These are phyloP conservation scores for Chlamydomonas reinhardtii DNA, from an alignment of 163 green algal species.

Conservation along the genomic window DNA sequence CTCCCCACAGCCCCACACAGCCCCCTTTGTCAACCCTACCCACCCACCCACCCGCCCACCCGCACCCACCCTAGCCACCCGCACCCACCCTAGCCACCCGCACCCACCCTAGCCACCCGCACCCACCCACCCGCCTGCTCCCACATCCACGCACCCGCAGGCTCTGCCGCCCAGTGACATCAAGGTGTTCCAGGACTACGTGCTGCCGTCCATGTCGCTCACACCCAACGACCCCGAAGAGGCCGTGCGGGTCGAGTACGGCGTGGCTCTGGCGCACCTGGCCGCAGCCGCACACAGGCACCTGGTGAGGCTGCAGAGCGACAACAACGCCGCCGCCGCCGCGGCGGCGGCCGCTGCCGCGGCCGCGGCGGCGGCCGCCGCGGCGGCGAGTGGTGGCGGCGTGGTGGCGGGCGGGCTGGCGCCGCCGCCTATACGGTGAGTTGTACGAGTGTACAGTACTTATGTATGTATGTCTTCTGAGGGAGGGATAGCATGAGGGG, in stretches of 20 bases:
- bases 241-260: slow-evolving; percentile 83
- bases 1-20: no score
- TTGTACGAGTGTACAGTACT: no score
- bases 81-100: no score
- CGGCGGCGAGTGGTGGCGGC: slow-evolving; percentile 2
- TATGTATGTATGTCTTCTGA: no score
- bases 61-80: no score
- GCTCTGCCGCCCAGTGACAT: slow-evolving; percentile 70
- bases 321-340: slow-evolving; percentile 51
- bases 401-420: background rate
- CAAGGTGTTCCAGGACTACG: slow-evolving; percentile 93
- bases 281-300: slow-evolving; percentile 81
- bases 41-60: no score
- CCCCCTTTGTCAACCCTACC: no score
- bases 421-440: slow-evolving; percentile 17
- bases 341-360: slow-evolving; percentile 19
- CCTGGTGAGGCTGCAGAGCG: slow-evolving; percentile 74
- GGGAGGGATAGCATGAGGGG: no score
- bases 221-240: slow-evolving; percentile 90
- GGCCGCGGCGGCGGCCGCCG: slow-evolving; percentile 5
- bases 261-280: slow-evolving; percentile 70
- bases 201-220: slow-evolving; percentile 91
- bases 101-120: no score
- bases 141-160: slow-evolving; percentile 9
- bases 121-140: background rate